Conservation (phyloP, 352 stramenopile genomes). For the Phytophthora uliginosa region DNA sequence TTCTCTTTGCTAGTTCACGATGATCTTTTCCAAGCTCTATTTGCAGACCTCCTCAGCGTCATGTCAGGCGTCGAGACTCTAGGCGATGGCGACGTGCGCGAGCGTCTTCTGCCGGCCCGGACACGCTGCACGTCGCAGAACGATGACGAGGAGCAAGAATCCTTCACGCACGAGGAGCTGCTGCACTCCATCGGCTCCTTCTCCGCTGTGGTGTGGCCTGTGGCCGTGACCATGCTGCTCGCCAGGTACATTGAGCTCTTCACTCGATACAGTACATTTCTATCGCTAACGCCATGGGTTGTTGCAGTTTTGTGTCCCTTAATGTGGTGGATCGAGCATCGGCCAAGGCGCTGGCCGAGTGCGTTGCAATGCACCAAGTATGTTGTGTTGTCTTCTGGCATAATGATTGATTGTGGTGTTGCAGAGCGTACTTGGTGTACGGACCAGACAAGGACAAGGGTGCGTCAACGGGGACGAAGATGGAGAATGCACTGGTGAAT, state of each 20-base stretch:
- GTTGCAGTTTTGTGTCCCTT: conserved; percentile 77
- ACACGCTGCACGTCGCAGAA: conserved; percentile 21
- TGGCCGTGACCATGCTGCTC: conserved; percentile 85
- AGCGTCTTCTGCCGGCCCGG: conserved; percentile 51
- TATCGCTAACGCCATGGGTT: conserved; percentile 2
- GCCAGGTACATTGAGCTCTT: conserved; percentile 56
- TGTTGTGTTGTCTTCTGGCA: neutral
- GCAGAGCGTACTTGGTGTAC: conserved; percentile 87
- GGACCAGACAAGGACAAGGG: conserved; percentile 59
- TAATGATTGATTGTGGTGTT: conserved; percentile 4
- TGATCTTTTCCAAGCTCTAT: conserved; percentile 22
- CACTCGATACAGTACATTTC: neutral
- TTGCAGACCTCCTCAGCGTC: conserved; percentile 6
- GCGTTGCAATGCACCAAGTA: conserved; percentile 22
- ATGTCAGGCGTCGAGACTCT: conserved; percentile 35
- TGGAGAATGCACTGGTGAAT: conserved; percentile 86
- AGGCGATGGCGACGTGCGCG: conserved; percentile 45
- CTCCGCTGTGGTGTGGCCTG: conserved; percentile 83
- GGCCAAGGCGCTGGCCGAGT: conserved; percentile 79
- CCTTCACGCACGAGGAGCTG: conserved; percentile 84
- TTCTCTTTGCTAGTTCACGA: conserved; percentile 20
- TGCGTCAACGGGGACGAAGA: conserved; percentile 73
- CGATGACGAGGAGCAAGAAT: conserved; percentile 40
- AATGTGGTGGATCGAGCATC: conserved; percentile 85
- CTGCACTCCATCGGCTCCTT: conserved; percentile 90